These are phyloP conservation scores for Aureobasidium sp. DNA, from an alignment of 2,329 filamentous ascomycete species.

Conservation along the genomic window DNA sequence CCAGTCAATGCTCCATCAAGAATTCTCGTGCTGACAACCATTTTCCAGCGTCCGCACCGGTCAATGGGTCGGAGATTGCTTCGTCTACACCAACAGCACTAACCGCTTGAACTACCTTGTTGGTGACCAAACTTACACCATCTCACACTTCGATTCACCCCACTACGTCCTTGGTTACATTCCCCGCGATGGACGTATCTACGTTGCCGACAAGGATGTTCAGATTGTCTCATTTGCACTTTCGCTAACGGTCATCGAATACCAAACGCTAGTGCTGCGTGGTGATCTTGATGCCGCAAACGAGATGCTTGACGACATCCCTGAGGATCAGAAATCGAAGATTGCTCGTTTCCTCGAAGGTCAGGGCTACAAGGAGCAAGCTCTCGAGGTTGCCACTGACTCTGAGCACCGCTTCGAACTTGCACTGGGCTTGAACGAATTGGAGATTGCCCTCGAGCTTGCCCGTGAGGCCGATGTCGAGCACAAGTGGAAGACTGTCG, in stretches of 20 bases:
- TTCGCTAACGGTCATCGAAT: constrained; percentile 88
- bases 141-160: constrained; percentile 91
- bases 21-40: not conserved
- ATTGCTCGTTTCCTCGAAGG: constrained; percentile 96
- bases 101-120: constrained; percentile 97
- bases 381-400: constrained; percentile 88
- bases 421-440: constrained; percentile 71
- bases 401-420: constrained; percentile 95
- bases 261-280: constrained; percentile 90
- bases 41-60: constrained; percentile 70
- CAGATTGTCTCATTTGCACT: constrained; percentile 83
- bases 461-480: constrained; percentile 78
- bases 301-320: constrained; percentile 76
- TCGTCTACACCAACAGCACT: constrained; percentile 96
- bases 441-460: constrained; percentile 78
- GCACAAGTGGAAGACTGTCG: constrained; percentile 97
- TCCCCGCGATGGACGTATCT: constrained; percentile 88
- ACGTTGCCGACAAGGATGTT: constrained; percentile 93
- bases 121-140: constrained; percentile 94
- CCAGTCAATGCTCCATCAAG: not conserved
- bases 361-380: constrained; percentile 93
- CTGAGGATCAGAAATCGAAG: constrained; percentile 93
- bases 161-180: constrained; percentile 96
- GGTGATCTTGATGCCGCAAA: constrained; percentile 88
- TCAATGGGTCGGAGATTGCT: constrained; percentile 97